Evolutionary conservation across 768 basidiomycete species (phyloP).

Genomic region (Mycena chlorophos): DNA sequence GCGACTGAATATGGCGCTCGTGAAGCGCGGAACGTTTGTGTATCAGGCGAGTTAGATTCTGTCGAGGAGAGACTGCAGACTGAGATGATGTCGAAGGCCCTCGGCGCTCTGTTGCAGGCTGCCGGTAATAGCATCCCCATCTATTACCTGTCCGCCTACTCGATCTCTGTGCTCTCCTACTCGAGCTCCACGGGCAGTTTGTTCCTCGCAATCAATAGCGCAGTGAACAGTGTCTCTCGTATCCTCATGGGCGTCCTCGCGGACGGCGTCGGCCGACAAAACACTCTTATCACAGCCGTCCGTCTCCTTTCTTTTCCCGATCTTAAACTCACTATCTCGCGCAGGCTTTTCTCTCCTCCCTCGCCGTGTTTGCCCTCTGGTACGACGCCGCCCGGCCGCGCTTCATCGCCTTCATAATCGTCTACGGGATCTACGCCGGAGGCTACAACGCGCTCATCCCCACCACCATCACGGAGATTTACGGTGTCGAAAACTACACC

Average conservation of each 20-base stretch:
- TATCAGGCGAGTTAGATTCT: constrained; percentile 32
- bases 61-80: background rate
- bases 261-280: constrained; percentile 44
- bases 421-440: constrained; percentile 45
- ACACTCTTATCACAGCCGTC: constrained; percentile 43
- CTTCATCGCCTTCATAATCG: constrained; percentile 41
- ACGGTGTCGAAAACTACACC: constrained; percentile 43
- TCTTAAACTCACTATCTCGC: background rate
- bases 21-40: constrained; percentile 42
- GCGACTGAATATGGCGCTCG: constrained; percentile 36
- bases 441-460: constrained; percentile 47
- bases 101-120: constrained; percentile 44
- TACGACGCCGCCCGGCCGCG: constrained; percentile 37
- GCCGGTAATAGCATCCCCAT: constrained; percentile 46
- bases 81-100: constrained; percentile 25
- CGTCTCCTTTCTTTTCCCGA: constrained; percentile 9
- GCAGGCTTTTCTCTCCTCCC: constrained; percentile 41
- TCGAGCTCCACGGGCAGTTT: constrained; percentile 37
- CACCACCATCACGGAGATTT: constrained; percentile 45
- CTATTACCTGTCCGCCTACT: constrained; percentile 46
- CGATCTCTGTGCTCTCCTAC: constrained; percentile 39
- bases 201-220: constrained; percentile 43
- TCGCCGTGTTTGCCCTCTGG: constrained; percentile 45
- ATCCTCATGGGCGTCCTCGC: constrained; percentile 43
- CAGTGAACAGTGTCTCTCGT: constrained; percentile 43